Base-by-base conservation (phyloP, 169 alveolate genomes). In the Plasmodium knowlesi region DNA sequence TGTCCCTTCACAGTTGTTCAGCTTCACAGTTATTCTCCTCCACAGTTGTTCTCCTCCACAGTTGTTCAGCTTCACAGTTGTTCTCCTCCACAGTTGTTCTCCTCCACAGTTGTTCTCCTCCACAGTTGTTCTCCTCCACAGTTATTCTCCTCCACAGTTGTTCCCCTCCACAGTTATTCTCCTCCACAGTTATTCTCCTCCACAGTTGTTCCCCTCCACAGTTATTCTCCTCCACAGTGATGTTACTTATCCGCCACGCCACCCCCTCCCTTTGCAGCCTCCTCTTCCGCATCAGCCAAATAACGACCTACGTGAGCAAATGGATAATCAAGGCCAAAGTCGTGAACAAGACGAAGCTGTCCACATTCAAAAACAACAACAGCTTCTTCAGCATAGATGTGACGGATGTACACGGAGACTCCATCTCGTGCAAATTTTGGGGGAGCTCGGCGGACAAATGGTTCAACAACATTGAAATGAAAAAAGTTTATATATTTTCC, bases 301-400 rank as follows among this genome's bases (percentile, higher is more conserved):
- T 96, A 50, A 96, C 97, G 32, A 96, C 97, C 25, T 96, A 96
- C 78, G 96, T 95, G 54, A 83, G 95, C 82, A 96, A 96, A 73
- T 96, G 97, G 97, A 94, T 95, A 10, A 96, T 96, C 54, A 91
- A 92, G 89, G 97, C 96, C 70, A 84, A 95, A 78, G 95, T 96
- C 5, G 93, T 96, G 37, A 95, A 96, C n/a, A 96, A 94, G 88
- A 34, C 96, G 28, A 95, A 95, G 34, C 95, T 96, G 57, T 94
- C 95, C 43, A 74, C 94, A 22, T 73, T 96, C 72, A 96, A 94
- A 83, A 95, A 95, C 30, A 95, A 96, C 81, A 94, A 92, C 95
- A 82, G 92, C 72, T 80, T 96, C 37, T 37, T 96, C 78, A 90
- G 94, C 57, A 88, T 94, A 46, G 97, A 96, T 67, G 80, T 96